Percentiles rank a stretch among this genome's conserved stretches.
Conservation (phyloP, 306 rosid species). For the Quercus alba region DNA sequence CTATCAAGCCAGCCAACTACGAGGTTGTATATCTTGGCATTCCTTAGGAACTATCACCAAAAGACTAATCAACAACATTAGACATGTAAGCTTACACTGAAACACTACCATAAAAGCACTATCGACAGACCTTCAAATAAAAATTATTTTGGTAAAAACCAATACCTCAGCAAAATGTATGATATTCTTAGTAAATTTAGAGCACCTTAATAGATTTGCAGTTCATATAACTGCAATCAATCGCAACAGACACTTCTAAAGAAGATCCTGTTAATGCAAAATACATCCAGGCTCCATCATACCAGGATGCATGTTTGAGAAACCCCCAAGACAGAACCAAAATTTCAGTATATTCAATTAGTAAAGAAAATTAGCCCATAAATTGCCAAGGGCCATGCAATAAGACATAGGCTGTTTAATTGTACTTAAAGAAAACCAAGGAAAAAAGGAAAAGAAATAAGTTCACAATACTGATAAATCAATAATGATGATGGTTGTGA, state of each 20-base stretch:
- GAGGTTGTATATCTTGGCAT: constrained; percentile 88
- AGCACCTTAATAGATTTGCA: not conserved
- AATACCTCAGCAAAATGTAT: not conserved
- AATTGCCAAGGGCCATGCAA: too few relatives aligned
- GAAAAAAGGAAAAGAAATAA: too few relatives aligned
- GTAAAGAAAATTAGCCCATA: too few relatives aligned
- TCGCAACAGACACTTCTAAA: not conserved
- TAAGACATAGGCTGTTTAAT: too few relatives aligned
- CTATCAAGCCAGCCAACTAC: constrained; percentile 52
- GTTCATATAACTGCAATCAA: not conserved
- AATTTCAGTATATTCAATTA: too few relatives aligned
- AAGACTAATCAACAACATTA: constrained; percentile 3
- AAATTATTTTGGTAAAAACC: too few relatives aligned
- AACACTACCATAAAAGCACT: not conserved
- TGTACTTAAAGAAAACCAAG: too few relatives aligned
- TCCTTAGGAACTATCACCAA: constrained; percentile 93
- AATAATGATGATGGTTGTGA: too few relatives aligned
- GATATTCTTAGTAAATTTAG: not conserved
- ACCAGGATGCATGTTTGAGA: too few relatives aligned
- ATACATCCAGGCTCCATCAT: too few relatives aligned
- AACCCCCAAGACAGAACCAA: too few relatives aligned
- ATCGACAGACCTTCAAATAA: not conserved
- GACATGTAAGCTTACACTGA: not conserved
- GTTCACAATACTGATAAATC: too few relatives aligned
- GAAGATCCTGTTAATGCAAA: not conserved